Percentiles rank a stretch among this genome's conserved stretches.
These are phyloP conservation scores for Coprinopsis cinerea DNA, from an alignment of 768 basidiomycete genomes.

Conservation along the genomic window DNA sequence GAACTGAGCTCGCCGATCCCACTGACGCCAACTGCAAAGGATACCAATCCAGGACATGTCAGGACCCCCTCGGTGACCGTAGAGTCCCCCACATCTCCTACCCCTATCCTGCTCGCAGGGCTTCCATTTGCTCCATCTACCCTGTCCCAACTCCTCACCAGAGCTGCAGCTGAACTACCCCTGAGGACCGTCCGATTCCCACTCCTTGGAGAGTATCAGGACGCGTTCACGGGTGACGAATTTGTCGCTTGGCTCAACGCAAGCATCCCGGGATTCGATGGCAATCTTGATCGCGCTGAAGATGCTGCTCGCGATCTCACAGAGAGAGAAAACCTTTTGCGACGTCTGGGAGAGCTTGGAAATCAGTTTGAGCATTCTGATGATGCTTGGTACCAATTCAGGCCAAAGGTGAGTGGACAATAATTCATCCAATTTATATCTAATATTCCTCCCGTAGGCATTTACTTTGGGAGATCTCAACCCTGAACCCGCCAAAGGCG, in stretches of 20 bases:
- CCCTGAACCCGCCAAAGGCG: slow-evolving; percentile 23
- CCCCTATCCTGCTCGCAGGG: slow-evolving; percentile 72
- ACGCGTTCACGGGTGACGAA: slow-evolving; percentile 86
- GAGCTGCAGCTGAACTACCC: slow-evolving; percentile 68
- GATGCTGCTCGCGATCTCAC: slow-evolving; percentile 62
- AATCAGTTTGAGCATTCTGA: slow-evolving; percentile 75
- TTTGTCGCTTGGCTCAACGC: slow-evolving; percentile 79
- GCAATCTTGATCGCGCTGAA: slow-evolving; percentile 73
- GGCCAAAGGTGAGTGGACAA: slow-evolving; percentile 53
- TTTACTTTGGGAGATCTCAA: slow-evolving; percentile 47
- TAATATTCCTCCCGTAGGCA: slow-evolving; percentile 32
- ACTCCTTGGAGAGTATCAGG: slow-evolving; percentile 76
- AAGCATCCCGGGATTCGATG: slow-evolving; percentile 73
- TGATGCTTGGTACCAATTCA: slow-evolving; percentile 81
- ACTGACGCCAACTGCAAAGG: slow-evolving; percentile 17
- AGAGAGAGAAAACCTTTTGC: slow-evolving; percentile 53
- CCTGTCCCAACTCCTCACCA: slow-evolving; percentile 62
- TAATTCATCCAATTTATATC: background rate
- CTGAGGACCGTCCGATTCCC: slow-evolving; percentile 71
- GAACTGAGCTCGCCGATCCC: slow-evolving; percentile 50
- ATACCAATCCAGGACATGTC: background rate
- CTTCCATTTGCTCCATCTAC: slow-evolving; percentile 59
- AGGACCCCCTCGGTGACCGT: background rate
- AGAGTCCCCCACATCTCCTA: slow-evolving; percentile 10
- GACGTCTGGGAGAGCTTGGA: slow-evolving; percentile 78